Evolutionary conservation across 768 basidiomycete genomes (phyloP).

Genomic region (Rhodocollybia butyracea): DNA sequence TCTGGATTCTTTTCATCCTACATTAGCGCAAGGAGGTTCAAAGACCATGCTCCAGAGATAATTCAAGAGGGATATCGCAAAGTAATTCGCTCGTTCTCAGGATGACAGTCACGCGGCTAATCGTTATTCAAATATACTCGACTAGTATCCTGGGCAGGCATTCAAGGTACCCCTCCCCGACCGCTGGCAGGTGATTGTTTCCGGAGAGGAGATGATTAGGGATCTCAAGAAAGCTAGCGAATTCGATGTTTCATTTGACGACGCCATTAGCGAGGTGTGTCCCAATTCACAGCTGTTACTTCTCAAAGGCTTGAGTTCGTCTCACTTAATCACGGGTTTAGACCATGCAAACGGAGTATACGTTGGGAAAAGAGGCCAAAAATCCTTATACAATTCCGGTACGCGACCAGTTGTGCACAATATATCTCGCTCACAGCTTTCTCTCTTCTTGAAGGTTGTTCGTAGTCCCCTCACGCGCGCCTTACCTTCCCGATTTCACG

Average conservation of each 20-base stretch:
- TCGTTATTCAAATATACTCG: not conserved
- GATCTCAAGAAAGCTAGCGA: slow-evolving; percentile 31
- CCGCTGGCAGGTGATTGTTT: slow-evolving; percentile 29
- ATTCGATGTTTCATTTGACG: slow-evolving; percentile 23
- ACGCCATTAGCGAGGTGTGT: slow-evolving; percentile 4
- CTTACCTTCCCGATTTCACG: slow-evolving; percentile 3
- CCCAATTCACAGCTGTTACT: not conserved
- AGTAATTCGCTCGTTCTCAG: not conserved
- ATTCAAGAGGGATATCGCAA: slow-evolving; percentile 12
- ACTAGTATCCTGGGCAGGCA: slow-evolving; percentile 6
- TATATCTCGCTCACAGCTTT: too few relatives aligned
- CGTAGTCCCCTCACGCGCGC: slow-evolving; percentile 9
- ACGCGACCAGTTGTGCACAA: too few relatives aligned
- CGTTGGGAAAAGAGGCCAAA: slow-evolving; percentile 1
- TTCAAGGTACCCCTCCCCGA: slow-evolving; percentile 22
- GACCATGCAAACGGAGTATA: slow-evolving; percentile 7
- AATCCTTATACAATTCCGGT: too few relatives aligned
- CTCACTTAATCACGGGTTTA: too few relatives aligned
- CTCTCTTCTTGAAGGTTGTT: not conserved
- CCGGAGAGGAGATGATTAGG: slow-evolving; percentile 25
- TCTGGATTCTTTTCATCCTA: slow-evolving; percentile 8
- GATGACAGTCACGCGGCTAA: not conserved
- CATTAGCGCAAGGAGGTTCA: not conserved
- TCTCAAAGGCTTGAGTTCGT: too few relatives aligned
- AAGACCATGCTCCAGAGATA: slow-evolving; percentile 4